These are phyloP conservation scores for Hibiscus trionum DNA, from an alignment of 345 rosid genomes.

Conservation along the genomic window DNA sequence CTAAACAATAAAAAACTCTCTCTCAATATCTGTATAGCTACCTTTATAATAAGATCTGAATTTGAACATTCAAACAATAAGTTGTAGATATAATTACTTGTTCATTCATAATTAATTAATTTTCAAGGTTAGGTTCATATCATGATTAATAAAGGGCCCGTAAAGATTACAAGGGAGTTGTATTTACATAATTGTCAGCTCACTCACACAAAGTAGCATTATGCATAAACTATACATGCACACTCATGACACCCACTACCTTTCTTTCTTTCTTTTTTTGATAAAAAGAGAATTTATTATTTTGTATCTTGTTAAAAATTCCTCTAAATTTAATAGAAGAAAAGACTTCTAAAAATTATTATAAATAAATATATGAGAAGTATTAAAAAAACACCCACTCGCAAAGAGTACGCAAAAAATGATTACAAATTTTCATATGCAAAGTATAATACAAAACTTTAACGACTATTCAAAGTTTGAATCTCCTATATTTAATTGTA, in stretches of 20 bases:
- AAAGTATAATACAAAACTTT: not conserved
- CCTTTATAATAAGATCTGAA: no score
- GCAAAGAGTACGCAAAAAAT: no score
- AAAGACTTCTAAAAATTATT: no score
- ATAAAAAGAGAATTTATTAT: not conserved
- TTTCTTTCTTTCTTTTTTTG: not conserved
- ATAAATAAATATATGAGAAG: no score
- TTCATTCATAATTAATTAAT: no score
- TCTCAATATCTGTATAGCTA: no score
- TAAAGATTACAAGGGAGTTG: conserved; percentile 26
- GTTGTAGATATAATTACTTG: no score
- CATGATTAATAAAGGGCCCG: conserved; percentile 32
- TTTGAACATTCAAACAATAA: no score
- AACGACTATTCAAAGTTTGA: not conserved
- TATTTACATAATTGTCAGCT: conserved; percentile 8
- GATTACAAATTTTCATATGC: not conserved
- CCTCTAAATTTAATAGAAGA: no score
- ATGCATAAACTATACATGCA: not conserved
- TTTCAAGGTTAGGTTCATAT: conserved; percentile 15
- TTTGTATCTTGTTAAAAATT: no score
- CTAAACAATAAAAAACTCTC: no score
- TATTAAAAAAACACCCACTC: no score
- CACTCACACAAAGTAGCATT: not conserved
- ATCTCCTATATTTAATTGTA: not conserved
- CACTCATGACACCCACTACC: conserved; percentile 17